Percentiles rank a stretch among this genome's conserved stretches.
These are phyloP conservation scores for Alternaria triticina DNA, from an alignment of 2,329 filamentous ascomycete genomes.

Conservation along the genomic window DNA sequence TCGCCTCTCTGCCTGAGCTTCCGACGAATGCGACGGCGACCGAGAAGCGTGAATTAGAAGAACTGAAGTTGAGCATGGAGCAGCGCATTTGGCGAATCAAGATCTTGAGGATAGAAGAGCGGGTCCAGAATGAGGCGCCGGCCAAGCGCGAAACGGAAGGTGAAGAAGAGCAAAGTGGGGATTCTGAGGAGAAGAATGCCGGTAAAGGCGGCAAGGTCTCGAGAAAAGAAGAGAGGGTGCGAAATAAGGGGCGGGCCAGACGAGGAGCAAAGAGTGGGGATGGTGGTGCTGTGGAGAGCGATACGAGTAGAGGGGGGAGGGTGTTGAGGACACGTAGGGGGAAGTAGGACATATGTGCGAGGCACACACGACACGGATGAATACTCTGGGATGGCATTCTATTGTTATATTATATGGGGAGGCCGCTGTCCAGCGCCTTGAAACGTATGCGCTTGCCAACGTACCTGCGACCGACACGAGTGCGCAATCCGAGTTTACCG, in stretches of 20 bases:
- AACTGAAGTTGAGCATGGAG: slow-evolving; percentile 7
- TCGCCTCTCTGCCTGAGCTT: background rate
- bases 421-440: background rate
- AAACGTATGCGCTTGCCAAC: no score
- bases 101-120: slow-evolving; percentile 2
- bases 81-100: slow-evolving; percentile 9
- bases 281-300: background rate
- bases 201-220: background rate
- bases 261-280: background rate
- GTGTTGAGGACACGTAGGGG: background rate
- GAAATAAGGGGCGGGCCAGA: background rate
- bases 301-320: background rate
- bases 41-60: slow-evolving; percentile 5
- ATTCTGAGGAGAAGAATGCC: background rate
- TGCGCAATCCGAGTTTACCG: no score
- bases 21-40: slow-evolving; percentile 2
- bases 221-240: background rate
- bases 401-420: background rate
- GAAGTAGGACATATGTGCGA: background rate
- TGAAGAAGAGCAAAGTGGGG: background rate
- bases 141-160: background rate
- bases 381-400: background rate
- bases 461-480: no score
- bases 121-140: background rate
- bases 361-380: rapidly evolving